Evolutionary conservation across 148 eudicot genomes (phyloP), one percentile per base, ranked within the genome.

Genomic region (Oxyria digyna): DNA sequence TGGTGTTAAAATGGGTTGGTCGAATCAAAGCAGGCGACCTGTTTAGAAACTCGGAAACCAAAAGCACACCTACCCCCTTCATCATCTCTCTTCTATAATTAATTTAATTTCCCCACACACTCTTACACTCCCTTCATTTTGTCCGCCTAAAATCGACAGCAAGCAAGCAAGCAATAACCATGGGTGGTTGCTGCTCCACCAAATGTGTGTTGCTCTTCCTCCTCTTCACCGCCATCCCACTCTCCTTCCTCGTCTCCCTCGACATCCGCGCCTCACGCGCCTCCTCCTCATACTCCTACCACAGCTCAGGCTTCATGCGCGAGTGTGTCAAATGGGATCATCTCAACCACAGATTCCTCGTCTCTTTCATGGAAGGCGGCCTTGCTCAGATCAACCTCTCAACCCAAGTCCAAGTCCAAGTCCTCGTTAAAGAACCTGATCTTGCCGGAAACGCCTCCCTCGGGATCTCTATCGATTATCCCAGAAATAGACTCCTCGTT

Each of bases 321-420:
- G 98, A 93, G 70, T 78, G 78, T 66, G 76, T 77, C 80, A 87
- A 79, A 71, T 93, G 91, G 91, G 98, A 93, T 78, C 78, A 79
- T 71, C 78, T 75, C 73, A 75, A 81, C 85, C 74, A 78, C 29
- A 83, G 95, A 0, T 93, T 93, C 79, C 57, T 93, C 24, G 95
- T 87, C 77, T 83, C 95, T 4, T 81, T 75, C 83, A n/a, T 90
- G 48, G 91, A 82, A 18, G 95, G 96, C 13, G 95, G 98, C 13
- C 54, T 93, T 3, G 94, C 88, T 3, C 78, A 78, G 72, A 67
- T 93, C 70, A 75, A 40, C 9, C 75, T 86, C 3, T 75, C 6
- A 75, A 72, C 26, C n/a, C n/a, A n/a, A n/a, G n/a, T n/a, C n/a
- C n/a, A 89, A 75, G 74, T 82, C 68, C n/a, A n/a, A n/a, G 74